These are phyloP conservation scores for Cryptococcus sp. DNA, from an alignment of 1,284 basidiomycete species.

Conservation along the genomic window DNA sequence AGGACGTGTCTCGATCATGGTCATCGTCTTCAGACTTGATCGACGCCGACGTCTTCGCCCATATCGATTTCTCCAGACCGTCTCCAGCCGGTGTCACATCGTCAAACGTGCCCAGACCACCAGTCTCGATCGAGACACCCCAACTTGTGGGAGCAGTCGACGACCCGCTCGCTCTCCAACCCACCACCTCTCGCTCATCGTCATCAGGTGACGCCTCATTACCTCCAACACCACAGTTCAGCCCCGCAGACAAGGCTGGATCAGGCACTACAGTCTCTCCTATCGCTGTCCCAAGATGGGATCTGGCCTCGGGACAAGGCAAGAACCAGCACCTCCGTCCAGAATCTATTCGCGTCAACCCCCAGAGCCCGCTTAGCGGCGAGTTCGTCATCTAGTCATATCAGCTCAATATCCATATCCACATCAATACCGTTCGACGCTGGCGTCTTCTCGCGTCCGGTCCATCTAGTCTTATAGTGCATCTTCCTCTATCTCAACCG, in stretches of 20 bases:
- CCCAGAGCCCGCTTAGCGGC: constrained; percentile 16
- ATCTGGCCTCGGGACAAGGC: neutral
- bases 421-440: neutral
- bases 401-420: neutral
- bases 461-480: neutral
- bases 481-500: neutral
- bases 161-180: constrained; percentile 16
- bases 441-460: neutral
- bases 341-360: constrained; percentile 13
- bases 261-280: neutral
- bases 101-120: neutral
- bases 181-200: constrained; percentile 27
- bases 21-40: constrained; percentile 19
- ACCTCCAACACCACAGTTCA: constrained; percentile 38
- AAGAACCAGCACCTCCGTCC: constrained; percentile 1
- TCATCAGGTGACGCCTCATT: constrained; percentile 34
- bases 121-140: constrained; percentile 15
- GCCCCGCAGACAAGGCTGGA: constrained; percentile 21
- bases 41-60: constrained; percentile 22
- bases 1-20: constrained; percentile 13
- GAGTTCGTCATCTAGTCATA: constrained; percentile 11
- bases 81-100: neutral
- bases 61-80: constrained; percentile 25
- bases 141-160: constrained; percentile 5
- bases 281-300: constrained; percentile 7